Evolutionary conservation across 2,329 filamentous ascomycete genomes (phyloP), one percentile per base, ranked within the genome.

Genomic region (Aspergillus ochraceus): DNA sequence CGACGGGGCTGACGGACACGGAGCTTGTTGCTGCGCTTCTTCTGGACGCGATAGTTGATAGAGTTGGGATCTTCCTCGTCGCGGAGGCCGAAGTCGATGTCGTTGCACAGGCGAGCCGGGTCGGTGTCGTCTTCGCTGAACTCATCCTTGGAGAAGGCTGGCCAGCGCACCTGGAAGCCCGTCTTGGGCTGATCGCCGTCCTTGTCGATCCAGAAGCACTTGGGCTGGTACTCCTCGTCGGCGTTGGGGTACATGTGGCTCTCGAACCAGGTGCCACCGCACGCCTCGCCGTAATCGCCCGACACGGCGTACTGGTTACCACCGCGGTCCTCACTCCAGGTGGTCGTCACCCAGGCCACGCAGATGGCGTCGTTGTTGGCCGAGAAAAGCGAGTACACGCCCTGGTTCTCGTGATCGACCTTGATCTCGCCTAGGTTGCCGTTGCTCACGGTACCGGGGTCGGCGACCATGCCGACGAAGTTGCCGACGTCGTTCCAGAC

Each of bases 261-360:
- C 52, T 58, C 55, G 30, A 58, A 60, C 59, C 59, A 60, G 22
- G 55, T 54, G n/a, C 42, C 59, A 17, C 59, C 59, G 36, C 59
- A 60, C n/a, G 26, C 54, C 19, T 49, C 22, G 51, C 59, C 59
- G 46, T 60, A 60, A 51, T 60, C 59, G 12, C 59, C 59, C 1
- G 59, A 60, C 8, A 60, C 59, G 9, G 59, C 59, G 47, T 51
- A 60, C 32, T 60, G 49, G 54, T 60, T 60, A 24, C 54, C 54
- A n/a, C 59, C 59, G 12, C 54, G 45, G 45, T 47, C 52, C 12
- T 61, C 55, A 22, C 22, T 42, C 59, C 59, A 61, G 47, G 59
- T 61, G 9, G 55, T 61, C 4, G 59, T 61, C n/a, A 61, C 59
- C 59, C 59, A 61, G 29, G 59, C 59, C 17, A 61, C 49, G 8